These are phyloP conservation scores for Theileria sp. DNA, from an alignment of 169 alveolate genomes.

Conservation along the genomic window DNA sequence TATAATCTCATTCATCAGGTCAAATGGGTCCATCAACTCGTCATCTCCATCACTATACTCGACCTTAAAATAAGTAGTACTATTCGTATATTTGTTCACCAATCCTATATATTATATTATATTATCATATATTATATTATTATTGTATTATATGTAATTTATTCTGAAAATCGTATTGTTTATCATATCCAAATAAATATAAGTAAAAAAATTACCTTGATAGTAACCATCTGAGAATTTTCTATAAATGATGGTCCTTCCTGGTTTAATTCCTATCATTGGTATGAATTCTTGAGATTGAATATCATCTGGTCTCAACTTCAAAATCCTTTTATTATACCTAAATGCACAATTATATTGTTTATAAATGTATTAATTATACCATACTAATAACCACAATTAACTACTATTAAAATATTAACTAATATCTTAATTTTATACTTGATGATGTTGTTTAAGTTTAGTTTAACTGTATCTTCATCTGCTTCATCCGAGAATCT, in stretches of 20 bases:
- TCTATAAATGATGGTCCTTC: conserved; percentile 28
- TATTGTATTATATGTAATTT: neutral
- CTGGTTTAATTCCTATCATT: conserved; percentile 40
- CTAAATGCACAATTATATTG: neutral
- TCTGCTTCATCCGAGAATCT: neutral
- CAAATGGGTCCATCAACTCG: conserved; percentile 39
- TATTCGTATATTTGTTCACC: neutral
- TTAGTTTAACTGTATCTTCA: neutral
- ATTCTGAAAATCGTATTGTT: too few species aligned
- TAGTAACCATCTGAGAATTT: conserved; percentile 61
- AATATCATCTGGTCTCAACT: neutral
- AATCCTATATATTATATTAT: neutral
- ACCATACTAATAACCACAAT: too few species aligned
- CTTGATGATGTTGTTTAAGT: neutral
- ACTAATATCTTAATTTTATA: neutral
- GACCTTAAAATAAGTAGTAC: conserved; percentile 25
- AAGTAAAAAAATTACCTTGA: conserved; percentile 18
- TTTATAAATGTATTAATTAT: neutral
- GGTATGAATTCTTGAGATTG: conserved; percentile 25
- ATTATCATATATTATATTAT: too few species aligned
- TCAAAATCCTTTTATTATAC: neutral
- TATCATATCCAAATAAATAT: too few species aligned
- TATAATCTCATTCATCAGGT: conserved; percentile 28
- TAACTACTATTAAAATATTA: neutral
- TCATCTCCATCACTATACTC: conserved; percentile 66